A percentile compares a stretch with the other conserved stretches of the same genome.
Conservation (phyloP, 345 rosid species). For the Ricinus communis region DNA sequence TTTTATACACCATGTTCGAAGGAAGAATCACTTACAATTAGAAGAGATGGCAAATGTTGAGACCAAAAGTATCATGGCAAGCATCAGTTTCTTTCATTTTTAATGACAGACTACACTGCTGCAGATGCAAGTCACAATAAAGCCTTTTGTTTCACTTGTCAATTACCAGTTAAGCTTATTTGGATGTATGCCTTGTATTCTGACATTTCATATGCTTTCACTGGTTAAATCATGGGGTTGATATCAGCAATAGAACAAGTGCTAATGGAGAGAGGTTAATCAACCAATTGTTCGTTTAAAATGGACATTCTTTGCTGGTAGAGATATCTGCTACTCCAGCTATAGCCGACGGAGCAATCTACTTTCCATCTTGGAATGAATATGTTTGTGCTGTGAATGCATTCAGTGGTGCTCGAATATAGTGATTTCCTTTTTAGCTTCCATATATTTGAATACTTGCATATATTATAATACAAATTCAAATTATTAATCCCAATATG, state of each 20-base stretch:
- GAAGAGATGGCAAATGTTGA: too few relatives aligned
- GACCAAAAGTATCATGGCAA: too few relatives aligned
- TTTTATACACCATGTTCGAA: too few relatives aligned
- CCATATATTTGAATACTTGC: too few relatives aligned
- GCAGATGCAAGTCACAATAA: constrained; percentile 17
- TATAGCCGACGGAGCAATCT: constrained; percentile 37
- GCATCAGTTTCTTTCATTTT: too few relatives aligned
- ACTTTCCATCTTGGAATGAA: constrained; percentile 60
- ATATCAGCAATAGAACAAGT: constrained; percentile 32
- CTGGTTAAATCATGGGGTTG: constrained; percentile 53
- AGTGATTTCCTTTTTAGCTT: too few relatives aligned
- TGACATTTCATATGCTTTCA: too few relatives aligned
- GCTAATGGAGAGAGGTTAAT: constrained; percentile 29
- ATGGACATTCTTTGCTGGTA: constrained; percentile 52
- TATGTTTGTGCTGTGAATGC: constrained; percentile 50
- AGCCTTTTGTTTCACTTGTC: background rate
- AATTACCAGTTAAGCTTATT: background rate
- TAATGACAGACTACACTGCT: background rate
- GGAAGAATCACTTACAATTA: too few relatives aligned
- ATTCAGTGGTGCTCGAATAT: too few relatives aligned
- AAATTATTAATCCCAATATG: too few relatives aligned
- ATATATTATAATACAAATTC: too few relatives aligned
- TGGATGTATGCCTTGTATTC: background rate
- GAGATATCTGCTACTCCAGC: constrained; percentile 48
- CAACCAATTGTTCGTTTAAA: constrained; percentile 30